These are phyloP conservation scores for Nymphaea colorata DNA, from an alignment of 164 flowering plant genomes.

Conservation along the genomic window DNA sequence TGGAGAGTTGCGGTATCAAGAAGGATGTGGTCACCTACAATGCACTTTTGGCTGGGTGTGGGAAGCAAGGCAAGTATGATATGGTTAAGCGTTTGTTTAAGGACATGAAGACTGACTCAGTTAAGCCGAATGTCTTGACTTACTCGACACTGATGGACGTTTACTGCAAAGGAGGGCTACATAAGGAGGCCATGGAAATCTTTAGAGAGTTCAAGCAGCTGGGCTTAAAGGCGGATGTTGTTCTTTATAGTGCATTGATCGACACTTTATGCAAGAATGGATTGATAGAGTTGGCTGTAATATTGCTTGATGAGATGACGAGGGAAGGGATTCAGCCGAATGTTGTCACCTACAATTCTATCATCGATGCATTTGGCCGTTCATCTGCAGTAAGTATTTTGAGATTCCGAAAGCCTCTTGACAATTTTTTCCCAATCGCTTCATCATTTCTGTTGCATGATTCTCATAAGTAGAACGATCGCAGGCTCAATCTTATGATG, in stretches of 20 bases:
- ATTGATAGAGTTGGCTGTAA: constrained; percentile 63
- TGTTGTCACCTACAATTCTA: constrained; percentile 92
- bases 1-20: constrained; percentile 66
- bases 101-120: constrained; percentile 50
- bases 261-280: constrained; percentile 94
- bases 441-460: not conserved
- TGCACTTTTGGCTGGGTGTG: constrained; percentile 83
- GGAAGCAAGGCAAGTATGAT: constrained; percentile 69
- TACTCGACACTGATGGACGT: constrained; percentile 84
- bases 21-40: constrained; percentile 92
- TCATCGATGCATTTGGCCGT: constrained; percentile 90
- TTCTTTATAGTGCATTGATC: constrained; percentile 82
- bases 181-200: constrained; percentile 70
- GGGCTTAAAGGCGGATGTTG: constrained; percentile 94
- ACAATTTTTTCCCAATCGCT: not conserved
- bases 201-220: constrained; percentile 66
- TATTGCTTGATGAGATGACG: constrained; percentile 85
- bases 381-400: constrained; percentile 11
- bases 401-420: not conserved
- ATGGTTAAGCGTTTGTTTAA: constrained; percentile 48
- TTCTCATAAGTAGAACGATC: not conserved
- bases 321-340: constrained; percentile 82
- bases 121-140: constrained; percentile 69
- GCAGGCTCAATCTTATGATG: constrained; percentile 12
- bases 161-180: constrained; percentile 74